Conservation (phyloP, 2,329 filamentous ascomycete species). For the Phyllosticta citrichinensis region DNA sequence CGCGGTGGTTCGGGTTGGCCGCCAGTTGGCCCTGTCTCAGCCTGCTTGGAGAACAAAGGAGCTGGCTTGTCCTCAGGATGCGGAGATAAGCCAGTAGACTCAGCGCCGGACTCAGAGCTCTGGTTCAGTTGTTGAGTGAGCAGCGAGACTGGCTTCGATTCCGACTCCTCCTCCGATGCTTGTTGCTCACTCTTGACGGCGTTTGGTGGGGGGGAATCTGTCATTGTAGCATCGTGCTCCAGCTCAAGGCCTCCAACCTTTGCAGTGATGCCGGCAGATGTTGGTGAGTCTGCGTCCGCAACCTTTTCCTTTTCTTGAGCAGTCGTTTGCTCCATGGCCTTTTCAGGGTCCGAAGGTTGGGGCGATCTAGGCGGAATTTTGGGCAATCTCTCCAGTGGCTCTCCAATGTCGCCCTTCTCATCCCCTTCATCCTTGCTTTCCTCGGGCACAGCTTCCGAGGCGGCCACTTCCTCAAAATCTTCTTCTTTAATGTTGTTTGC, state of each 20-base stretch:
- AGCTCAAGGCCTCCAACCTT: constrained; percentile 49
- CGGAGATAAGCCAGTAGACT: constrained; percentile 35
- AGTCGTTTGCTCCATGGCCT: constrained; percentile 20
- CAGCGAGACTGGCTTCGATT: constrained; percentile 27
- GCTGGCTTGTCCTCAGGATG: constrained; percentile 59
- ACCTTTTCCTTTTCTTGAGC: constrained; percentile 15
- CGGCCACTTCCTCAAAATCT: constrained; percentile 79
- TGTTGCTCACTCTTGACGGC: constrained; percentile 14
- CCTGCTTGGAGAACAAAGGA: constrained; percentile 48
- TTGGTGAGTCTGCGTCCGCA: constrained; percentile 34
- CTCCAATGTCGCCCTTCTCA: constrained; percentile 35
- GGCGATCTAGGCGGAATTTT: constrained; percentile 39
- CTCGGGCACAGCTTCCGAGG: constrained; percentile 60
- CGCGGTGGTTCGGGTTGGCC: constrained; percentile 9
- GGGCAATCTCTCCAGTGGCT: constrained; percentile 29
- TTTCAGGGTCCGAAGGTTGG: constrained; percentile 29
- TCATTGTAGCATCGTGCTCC: constrained; percentile 33
- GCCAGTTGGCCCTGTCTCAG: neutral
- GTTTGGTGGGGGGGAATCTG: constrained; percentile 10
- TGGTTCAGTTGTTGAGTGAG: constrained; percentile 34
- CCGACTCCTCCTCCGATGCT: constrained; percentile 10
- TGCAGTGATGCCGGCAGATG: constrained; percentile 44
- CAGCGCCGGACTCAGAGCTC: constrained; percentile 17
- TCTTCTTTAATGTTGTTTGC: constrained; percentile 80
- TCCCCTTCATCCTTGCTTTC: constrained; percentile 42